Percentiles rank a stretch among this genome's conserved stretches.
These are phyloP conservation scores for Botrytis sinoallii DNA, from an alignment of 2,329 filamentous ascomycete genomes.

Conservation along the genomic window DNA sequence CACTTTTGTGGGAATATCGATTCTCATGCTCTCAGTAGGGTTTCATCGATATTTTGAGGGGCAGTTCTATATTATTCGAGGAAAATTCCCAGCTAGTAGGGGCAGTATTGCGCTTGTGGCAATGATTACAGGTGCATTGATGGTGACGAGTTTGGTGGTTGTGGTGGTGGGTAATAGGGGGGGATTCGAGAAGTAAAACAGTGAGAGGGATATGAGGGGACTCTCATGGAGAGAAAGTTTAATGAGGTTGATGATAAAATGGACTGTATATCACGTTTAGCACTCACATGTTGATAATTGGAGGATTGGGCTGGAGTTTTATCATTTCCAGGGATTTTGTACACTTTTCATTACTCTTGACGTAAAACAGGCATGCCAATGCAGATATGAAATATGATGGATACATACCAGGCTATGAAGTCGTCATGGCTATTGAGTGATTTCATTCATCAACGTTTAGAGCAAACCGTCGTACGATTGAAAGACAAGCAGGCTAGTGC, in stretches of 20 bases:
- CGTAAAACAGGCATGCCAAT: not conserved
- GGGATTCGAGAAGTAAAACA: not conserved
- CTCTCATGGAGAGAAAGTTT: not conserved
- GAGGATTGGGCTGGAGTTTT: not conserved
- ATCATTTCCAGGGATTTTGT: not conserved
- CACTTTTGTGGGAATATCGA: constrained; percentile 72
- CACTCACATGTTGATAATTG: not conserved
- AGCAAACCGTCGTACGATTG: not conserved
- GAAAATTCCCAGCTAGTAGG: constrained; percentile 76
- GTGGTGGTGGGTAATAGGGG: constrained; percentile 47
- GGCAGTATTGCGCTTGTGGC: constrained; percentile 71
- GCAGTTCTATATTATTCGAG: constrained; percentile 75
- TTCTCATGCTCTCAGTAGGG: constrained; percentile 70
- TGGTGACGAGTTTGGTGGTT: constrained; percentile 57
- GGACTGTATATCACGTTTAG: not conserved
- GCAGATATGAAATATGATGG: not conserved
- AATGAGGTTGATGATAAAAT: not conserved
- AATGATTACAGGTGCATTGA: constrained; percentile 60
- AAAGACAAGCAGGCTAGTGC: not conserved
- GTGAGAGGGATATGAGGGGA: not conserved
- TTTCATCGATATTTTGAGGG: constrained; percentile 76
- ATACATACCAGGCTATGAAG: not conserved
- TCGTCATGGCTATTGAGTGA: not conserved
- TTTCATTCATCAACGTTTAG: not conserved
- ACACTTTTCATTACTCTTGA: not conserved